These are phyloP conservation scores for Penicillium goetzii DNA, from an alignment of 495 filamentous ascomycete species.

Conservation along the genomic window DNA sequence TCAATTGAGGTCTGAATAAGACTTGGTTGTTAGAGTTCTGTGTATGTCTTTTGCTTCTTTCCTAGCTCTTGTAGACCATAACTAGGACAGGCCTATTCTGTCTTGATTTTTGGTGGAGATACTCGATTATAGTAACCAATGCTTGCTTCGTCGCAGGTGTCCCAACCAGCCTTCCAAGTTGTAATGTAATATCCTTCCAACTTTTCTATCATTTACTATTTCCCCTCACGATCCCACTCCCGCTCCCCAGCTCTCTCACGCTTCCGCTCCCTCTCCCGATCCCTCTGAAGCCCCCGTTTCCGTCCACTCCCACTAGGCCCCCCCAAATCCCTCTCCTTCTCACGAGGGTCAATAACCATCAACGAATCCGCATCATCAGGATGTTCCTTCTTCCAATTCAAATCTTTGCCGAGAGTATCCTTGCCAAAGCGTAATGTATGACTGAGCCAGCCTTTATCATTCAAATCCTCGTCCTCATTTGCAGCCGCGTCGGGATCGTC, in stretches of 20 bases:
- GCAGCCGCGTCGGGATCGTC: slow-evolving; percentile 36
- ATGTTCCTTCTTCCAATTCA: slow-evolving; percentile 86
- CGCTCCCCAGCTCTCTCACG: slow-evolving; percentile 37
- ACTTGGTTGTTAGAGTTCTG: neutral
- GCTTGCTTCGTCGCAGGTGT: no score
- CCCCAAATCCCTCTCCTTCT: slow-evolving; percentile 72
- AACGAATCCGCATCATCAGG: slow-evolving; percentile 87
- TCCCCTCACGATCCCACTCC: slow-evolving; percentile 42
- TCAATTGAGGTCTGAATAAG: neutral
- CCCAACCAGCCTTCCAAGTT: neutral
- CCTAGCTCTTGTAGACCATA: neutral
- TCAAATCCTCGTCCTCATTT: slow-evolving; percentile 53
- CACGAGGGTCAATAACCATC: slow-evolving; percentile 91
- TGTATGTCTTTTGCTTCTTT: neutral
- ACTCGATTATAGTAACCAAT: no score
- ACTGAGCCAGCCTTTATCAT: slow-evolving; percentile 65
- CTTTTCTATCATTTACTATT: neutral
- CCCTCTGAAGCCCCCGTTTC: slow-evolving; percentile 40
- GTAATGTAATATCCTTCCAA: neutral
- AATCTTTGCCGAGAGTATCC: slow-evolving; percentile 87
- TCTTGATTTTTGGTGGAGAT: neutral
- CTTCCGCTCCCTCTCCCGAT: slow-evolving; percentile 48
- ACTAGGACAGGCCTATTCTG: neutral
- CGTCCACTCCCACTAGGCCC: slow-evolving; percentile 16
- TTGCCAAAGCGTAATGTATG: slow-evolving; percentile 85